Percentiles rank a stretch among this genome's conserved stretches.
phyloP scores from a whole-genome alignment of 202 grass and related monocot species.

The Setaria italica region DNA sequence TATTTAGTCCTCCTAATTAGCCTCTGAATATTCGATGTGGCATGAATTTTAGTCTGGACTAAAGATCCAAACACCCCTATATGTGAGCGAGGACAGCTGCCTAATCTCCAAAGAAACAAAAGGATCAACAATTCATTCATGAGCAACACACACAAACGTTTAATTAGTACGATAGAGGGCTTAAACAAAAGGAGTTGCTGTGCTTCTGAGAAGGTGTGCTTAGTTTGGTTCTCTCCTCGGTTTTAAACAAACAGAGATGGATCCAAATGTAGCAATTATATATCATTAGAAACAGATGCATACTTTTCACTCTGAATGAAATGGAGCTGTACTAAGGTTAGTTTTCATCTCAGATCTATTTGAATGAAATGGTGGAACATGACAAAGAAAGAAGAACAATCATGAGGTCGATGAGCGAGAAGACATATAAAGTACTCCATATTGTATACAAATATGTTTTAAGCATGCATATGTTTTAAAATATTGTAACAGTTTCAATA shows the following conservation, averaged over 20 bases:
- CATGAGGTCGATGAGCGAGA: neutral
- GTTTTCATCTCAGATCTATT: neutral
- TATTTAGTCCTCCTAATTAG: too few species aligned
- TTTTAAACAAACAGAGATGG: neutral
- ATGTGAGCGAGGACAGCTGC: constrained; percentile 7
- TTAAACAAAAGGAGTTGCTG: neutral
- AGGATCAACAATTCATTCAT: constrained; percentile 13
- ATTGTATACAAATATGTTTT: neutral
- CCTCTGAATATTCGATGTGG: too few species aligned
- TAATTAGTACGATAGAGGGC: neutral
- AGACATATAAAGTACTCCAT: neutral
- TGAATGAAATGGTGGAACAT: neutral
- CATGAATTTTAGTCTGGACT: too few species aligned
- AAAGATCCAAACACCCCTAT: too few species aligned
- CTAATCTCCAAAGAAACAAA: constrained; percentile 8
- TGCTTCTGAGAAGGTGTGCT: constrained; percentile 14
- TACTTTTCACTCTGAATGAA: neutral
- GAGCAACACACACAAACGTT: neutral
- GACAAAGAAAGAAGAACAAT: neutral
- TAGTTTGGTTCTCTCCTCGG: neutral
- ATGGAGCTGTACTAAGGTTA: neutral
- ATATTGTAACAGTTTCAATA: neutral
- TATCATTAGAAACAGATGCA: neutral
- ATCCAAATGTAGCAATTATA: neutral
- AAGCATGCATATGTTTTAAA: neutral